Conservation (phyloP, 305 asterid genomes). For the Fraxinus albicans region DNA sequence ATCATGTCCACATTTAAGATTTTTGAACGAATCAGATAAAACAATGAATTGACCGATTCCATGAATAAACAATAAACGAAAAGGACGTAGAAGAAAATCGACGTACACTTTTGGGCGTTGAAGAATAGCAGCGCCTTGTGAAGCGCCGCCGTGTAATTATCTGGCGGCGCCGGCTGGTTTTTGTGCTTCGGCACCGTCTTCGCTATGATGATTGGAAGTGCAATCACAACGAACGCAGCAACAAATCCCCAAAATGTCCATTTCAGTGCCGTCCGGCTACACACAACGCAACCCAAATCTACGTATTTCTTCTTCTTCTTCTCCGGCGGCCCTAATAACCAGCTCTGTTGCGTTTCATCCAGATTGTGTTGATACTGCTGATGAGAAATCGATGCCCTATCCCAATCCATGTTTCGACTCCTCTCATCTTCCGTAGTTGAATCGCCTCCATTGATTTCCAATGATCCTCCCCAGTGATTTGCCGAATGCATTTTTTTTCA, state of each 20-base stretch:
- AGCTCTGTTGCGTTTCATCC: conserved; percentile 79
- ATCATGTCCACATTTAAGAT: neutral
- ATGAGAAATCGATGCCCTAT: conserved; percentile 51
- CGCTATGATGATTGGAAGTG: conserved; percentile 53
- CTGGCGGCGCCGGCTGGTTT: conserved; percentile 46
- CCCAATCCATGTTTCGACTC: conserved; percentile 58
- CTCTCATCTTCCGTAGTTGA: conserved; percentile 44
- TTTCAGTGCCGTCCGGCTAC: conserved; percentile 53
- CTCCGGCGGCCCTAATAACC: conserved; percentile 70
- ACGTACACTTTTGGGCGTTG: conserved; percentile 91
- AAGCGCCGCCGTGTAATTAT: conserved; percentile 65
- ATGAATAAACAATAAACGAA: neutral
- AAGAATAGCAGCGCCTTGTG: conserved; percentile 71
- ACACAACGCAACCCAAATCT: conserved; percentile 69
- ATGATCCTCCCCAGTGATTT: conserved; percentile 86
- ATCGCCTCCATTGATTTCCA: conserved; percentile 55
- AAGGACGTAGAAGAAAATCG: neutral
- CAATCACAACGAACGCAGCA: conserved; percentile 57
- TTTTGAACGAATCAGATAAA: neutral
- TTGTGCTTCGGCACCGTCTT: conserved; percentile 51
- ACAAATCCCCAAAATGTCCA: conserved; percentile 41
- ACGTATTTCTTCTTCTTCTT: conserved; percentile 68
- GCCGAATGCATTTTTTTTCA: conserved; percentile 40
- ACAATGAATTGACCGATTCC: neutral
- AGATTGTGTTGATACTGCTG: conserved; percentile 34